phyloP scores from a whole-genome alignment of 495 filamentous ascomycete species.

The Aspergillus taichungensis region DNA sequence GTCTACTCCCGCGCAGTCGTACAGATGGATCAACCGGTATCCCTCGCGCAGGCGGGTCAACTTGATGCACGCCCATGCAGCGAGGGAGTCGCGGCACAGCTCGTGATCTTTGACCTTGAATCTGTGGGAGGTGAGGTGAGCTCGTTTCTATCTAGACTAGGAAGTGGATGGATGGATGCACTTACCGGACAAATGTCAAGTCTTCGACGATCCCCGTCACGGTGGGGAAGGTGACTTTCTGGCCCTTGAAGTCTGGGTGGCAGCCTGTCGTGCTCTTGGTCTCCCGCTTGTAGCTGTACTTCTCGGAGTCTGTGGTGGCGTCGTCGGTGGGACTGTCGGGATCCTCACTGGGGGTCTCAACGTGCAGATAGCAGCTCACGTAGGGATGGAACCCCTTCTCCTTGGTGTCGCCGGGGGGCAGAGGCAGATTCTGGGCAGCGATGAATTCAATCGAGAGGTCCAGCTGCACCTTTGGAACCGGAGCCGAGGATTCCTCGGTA shows the following conservation, averaged over 20 bases:
- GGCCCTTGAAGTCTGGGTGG: constrained; percentile 61
- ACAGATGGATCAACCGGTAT: constrained; percentile 65
- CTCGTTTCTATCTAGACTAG: neutral
- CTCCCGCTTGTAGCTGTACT: constrained; percentile 58
- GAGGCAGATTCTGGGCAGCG: constrained; percentile 44
- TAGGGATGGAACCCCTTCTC: constrained; percentile 63
- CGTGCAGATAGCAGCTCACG: constrained; percentile 74
- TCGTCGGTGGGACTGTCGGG: constrained; percentile 18
- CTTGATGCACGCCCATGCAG: constrained; percentile 81
- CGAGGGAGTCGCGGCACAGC: constrained; percentile 62
- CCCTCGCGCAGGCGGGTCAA: constrained; percentile 70
- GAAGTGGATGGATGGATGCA: constrained; percentile 9
- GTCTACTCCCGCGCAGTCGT: constrained; percentile 52
- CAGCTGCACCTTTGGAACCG: constrained; percentile 22
- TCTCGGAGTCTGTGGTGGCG: constrained; percentile 37
- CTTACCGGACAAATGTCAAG: constrained; percentile 70
- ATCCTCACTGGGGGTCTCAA: constrained; percentile 45
- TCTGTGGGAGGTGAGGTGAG: constrained; percentile 28
- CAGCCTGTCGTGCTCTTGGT: constrained; percentile 52
- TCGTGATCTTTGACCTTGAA: constrained; percentile 84
- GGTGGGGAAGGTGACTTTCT: constrained; percentile 52
- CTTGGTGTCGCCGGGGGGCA: constrained; percentile 42
- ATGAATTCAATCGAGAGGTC: constrained; percentile 43
- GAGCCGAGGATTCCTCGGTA: constrained; percentile 10
- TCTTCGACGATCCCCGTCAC: constrained; percentile 64